Evolutionary conservation across 257 asterid genomes (phyloP).

Genomic region (Petrea volubilis): DNA sequence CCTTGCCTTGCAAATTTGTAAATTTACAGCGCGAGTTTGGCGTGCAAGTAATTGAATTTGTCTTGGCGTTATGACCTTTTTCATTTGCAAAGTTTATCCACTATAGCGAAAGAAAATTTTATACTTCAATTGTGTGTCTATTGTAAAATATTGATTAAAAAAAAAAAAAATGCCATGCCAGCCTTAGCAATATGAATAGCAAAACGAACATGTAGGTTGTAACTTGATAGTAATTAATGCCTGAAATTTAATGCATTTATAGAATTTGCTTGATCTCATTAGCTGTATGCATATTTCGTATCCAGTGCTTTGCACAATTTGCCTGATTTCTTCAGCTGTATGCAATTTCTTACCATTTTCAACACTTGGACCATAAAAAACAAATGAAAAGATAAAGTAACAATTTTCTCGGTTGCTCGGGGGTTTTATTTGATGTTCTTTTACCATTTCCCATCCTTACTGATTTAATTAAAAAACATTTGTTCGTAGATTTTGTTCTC

Average conservation of each 20-base stretch:
- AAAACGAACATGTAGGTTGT: no score
- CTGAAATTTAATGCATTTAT: no score
- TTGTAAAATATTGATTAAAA: no score
- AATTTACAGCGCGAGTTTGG: not conserved
- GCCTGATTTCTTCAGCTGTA: no score
- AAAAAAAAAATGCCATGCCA: no score
- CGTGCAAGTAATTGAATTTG: not conserved
- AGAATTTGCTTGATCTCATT: no score
- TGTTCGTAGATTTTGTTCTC: not conserved
- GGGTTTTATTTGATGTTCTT: not conserved
- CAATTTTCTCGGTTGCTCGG: not conserved
- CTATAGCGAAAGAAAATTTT: not conserved
- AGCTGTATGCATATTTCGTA: no score
- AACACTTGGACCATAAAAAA: not conserved
- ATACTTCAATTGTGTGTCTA: not conserved
- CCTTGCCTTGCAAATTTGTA: not conserved
- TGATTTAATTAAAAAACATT: slow-evolving; percentile 3
- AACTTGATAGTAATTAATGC: no score
- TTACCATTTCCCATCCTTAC: not conserved
- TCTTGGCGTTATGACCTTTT: not conserved
- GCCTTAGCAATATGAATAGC: not conserved
- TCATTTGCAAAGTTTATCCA: not conserved
- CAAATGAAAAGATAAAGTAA: not conserved
- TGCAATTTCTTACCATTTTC: not conserved
- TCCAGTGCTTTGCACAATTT: no score